Evolutionary conservation across 1,139 yeast genomes (phyloP).

Genomic region (Pichia norvegensis): DNA sequence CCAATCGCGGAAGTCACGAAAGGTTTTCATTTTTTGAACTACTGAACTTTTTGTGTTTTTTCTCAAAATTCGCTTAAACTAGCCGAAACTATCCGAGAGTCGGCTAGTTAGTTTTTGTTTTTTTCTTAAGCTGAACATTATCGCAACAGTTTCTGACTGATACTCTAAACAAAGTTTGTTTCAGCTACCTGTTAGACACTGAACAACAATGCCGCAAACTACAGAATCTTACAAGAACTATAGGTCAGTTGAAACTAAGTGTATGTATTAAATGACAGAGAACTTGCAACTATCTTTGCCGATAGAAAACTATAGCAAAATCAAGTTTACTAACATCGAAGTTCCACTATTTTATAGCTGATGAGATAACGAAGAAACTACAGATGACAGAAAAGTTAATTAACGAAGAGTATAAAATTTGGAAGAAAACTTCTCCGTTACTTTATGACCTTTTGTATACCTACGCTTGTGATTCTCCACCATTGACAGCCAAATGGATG

Average conservation of each 20-base stretch:
- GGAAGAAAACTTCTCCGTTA: constrained; percentile 94
- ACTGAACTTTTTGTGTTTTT: background rate
- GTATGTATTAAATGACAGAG: background rate
- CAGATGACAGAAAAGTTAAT: constrained; percentile 44
- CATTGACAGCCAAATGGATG: constrained; percentile 43
- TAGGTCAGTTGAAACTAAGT: background rate
- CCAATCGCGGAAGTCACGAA: background rate
- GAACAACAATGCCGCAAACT: background rate
- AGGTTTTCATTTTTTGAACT: background rate
- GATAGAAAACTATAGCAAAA: too few species aligned
- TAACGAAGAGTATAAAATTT: constrained; percentile 75
- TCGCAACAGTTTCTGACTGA: background rate
- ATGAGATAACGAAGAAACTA: constrained; percentile 30
- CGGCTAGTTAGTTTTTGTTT: background rate
- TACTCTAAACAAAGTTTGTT: background rate
- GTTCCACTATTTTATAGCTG: constrained; percentile 1
- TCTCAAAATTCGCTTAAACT: background rate
- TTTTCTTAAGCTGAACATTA: too few species aligned
- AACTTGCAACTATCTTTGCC: too few species aligned
- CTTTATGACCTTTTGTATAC: constrained; percentile 74
- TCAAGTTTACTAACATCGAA: constrained; percentile 5
- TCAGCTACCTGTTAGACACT: background rate
- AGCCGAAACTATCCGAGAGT: background rate
- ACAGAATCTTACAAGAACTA: background rate
- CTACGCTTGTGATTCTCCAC: constrained; percentile 57